Base-by-base conservation (phyloP, 208 protist genomes). In the Herpetomonas samuelpessoai region DNA sequence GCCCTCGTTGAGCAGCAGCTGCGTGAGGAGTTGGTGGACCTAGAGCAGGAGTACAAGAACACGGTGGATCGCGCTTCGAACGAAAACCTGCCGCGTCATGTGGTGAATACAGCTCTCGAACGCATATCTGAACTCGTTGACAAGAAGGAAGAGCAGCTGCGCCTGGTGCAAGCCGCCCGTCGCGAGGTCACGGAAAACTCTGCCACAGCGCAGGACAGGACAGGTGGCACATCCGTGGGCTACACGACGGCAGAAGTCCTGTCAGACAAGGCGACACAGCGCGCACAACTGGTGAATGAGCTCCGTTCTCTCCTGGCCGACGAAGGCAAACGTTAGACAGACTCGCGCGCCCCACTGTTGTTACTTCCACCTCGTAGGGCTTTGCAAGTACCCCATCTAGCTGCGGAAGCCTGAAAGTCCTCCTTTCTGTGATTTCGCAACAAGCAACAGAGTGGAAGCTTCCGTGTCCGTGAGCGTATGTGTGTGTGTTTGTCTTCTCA, bases 141-240 rank as follows among this genome's bases (percentile, higher is more conserved):
- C 3, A 77, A 81, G 24, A 96, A 93, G 62, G 77, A 79, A 27
- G 79, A 91, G 45, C 90, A 96, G 64, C 73, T 93, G 27, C 74
- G 78, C 18, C 61, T 96, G 21, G 68, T 95, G 48, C 74, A 76
- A 28, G 76, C 74, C 31, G 82, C 82, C 0, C 70, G 79, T 3
- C 41, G 56, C 2, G 82, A 94, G 57, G 14, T 92, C 14, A 41
- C 30, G 7, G 35, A 51, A 0, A 65, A 61, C 0, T 46, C 45
- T 27, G 1, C 35, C 35, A 18, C 35, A 6, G 14, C 35, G 6
- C 35, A 18, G 9, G 14, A 41, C 6, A 41, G 9, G 9, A 14
- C 9, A 6, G 35, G 35, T 2, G 57, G 48, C 26, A 31, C 22
- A 24, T 39, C 47, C 57, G 65, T 38, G 56, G 28, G 7, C 21